phyloP scores from a whole-genome alignment of 129 eudicot genomes.

The Artemisia argyi region DNA sequence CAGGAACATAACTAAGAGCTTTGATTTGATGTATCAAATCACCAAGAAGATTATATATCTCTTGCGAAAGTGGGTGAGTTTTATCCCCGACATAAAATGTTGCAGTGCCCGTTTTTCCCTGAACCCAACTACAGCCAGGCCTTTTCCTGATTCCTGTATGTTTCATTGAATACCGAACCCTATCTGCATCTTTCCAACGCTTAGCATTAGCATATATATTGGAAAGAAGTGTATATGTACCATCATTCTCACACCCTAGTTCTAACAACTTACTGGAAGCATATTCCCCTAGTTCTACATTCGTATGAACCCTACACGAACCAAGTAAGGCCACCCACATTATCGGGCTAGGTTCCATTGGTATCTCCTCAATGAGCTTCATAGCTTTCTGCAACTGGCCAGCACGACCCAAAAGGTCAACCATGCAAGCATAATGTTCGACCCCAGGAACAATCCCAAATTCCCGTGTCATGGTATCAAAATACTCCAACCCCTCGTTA shows the following conservation, averaged over 20 bases:
- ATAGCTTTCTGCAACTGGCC: slow-evolving; percentile 72
- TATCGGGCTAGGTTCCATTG: slow-evolving; percentile 71
- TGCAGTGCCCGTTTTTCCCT: slow-evolving; percentile 66
- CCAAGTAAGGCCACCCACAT: slow-evolving; percentile 84
- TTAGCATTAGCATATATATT: slow-evolving; percentile 78
- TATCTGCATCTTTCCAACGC: slow-evolving; percentile 85
- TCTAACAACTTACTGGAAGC: slow-evolving; percentile 61
- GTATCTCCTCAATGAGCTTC: slow-evolving; percentile 68
- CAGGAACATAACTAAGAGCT: slow-evolving; percentile 75
- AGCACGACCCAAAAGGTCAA: slow-evolving; percentile 84
- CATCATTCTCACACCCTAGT: slow-evolving; percentile 67
- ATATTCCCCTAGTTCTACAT: slow-evolving; percentile 83
- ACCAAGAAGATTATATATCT: slow-evolving; percentile 57
- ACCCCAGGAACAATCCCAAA: slow-evolving; percentile 62
- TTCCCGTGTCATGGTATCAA: slow-evolving; percentile 54
- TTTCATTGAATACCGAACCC: slow-evolving; percentile 64
- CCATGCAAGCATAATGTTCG: slow-evolving; percentile 87
- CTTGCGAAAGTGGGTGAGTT: slow-evolving; percentile 56
- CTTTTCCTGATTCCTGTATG: slow-evolving; percentile 66
- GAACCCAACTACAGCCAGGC: slow-evolving; percentile 95
- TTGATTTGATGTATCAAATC: slow-evolving; percentile 60
- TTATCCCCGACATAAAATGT: slow-evolving; percentile 77
- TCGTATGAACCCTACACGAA: slow-evolving; percentile 73
- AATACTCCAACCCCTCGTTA: slow-evolving; percentile 59
- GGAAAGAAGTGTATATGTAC: slow-evolving; percentile 84